phyloP scores from a whole-genome alignment of 305 asterid genomes.

The Fraxinus angustifolia region DNA sequence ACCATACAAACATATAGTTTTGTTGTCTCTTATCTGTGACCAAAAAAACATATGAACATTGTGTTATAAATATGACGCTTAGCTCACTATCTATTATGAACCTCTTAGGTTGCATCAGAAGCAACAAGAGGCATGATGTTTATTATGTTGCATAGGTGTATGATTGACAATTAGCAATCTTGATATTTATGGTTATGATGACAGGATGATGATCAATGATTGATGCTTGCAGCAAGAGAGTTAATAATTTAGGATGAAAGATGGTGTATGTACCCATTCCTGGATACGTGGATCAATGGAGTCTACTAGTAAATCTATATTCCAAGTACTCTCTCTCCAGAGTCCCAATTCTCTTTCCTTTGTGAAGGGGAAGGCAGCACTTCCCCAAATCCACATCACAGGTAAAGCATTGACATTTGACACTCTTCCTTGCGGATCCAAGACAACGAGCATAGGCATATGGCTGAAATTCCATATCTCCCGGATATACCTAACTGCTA shows the following conservation, averaged over 20 bases:
- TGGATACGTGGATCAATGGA: constrained; percentile 52
- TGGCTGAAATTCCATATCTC: constrained; percentile 60
- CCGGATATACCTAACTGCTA: constrained; percentile 52
- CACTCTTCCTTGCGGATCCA: constrained; percentile 72
- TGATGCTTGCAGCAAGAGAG: background rate
- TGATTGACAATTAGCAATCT: background rate
- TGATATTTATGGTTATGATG: background rate
- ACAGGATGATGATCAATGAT: background rate
- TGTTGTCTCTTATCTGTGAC: constrained; percentile 48
- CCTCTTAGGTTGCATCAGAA: background rate
- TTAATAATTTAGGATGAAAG: background rate
- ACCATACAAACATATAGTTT: constrained; percentile 72
- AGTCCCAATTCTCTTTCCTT: constrained; percentile 45
- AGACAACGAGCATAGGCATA: constrained; percentile 73
- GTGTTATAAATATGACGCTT: background rate
- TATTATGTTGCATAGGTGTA: background rate
- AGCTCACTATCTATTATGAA: background rate
- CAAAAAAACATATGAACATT: background rate
- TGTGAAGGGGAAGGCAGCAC: constrained; percentile 75
- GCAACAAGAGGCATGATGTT: background rate
- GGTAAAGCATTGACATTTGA: constrained; percentile 65
- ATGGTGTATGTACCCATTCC: constrained; percentile 39
- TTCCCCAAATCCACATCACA: constrained; percentile 94
- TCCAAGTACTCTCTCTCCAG: constrained; percentile 66
- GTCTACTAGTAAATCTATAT: constrained; percentile 54